Evolutionary conservation across 345 rosid species (phyloP).

Genomic region (Eucalyptus decipiens): DNA sequence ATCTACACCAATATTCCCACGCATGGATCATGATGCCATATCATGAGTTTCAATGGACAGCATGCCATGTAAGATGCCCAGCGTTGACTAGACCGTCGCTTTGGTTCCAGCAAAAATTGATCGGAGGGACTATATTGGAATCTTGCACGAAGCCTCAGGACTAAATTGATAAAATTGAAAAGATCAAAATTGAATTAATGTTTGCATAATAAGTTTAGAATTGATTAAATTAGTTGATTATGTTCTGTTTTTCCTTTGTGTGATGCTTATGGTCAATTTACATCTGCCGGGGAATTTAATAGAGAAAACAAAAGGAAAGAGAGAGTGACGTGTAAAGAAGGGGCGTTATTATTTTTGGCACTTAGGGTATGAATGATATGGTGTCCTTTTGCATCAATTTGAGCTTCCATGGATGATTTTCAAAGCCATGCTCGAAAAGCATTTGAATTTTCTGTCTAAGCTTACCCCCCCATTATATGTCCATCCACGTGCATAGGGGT

Average conservation of each 20-base stretch:
- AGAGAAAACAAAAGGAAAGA: background rate
- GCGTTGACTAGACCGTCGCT: background rate
- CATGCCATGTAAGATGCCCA: background rate
- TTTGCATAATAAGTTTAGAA: fast-evolving
- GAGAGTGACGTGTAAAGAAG: background rate
- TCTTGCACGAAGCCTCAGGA: fast-evolving
- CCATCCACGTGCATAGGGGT: background rate
- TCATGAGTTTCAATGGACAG: background rate
- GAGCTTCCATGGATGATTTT: background rate
- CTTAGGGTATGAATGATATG: background rate
- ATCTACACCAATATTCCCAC: background rate
- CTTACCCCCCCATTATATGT: background rate
- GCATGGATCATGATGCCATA: background rate
- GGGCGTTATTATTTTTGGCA: background rate
- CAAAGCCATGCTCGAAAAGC: background rate
- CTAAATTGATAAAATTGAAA: fast-evolving
- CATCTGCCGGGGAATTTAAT: background rate
- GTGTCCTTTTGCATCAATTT: background rate
- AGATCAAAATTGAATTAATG: fast-evolving
- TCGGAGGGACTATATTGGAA: fast-evolving
- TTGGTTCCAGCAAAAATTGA: fast-evolving
- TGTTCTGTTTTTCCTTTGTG: background rate
- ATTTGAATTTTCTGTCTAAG: background rate
- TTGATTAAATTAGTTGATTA: fast-evolving
- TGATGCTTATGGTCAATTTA: background rate